Evolutionary conservation across 2,329 filamentous ascomycete genomes (phyloP), one percentile per base, ranked within the genome.

Genomic region (Penicillium sp.): DNA sequence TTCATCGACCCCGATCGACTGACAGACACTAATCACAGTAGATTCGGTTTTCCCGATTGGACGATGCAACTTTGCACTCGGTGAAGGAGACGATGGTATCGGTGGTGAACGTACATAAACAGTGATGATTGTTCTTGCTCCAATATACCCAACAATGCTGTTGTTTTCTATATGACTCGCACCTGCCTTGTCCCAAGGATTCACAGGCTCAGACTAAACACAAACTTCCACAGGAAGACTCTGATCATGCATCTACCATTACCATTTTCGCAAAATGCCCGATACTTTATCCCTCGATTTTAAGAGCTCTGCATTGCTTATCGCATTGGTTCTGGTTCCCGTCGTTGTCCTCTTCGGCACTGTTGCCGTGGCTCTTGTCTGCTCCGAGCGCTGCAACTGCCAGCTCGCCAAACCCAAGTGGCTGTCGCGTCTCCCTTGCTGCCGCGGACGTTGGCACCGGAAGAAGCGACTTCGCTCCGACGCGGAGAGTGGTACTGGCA

Each of bases 261-360:
- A 47, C 39, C 42, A 44, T 41, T 25, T 33, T 15, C 55, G 39
- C 59, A 63, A 62, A 47, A 71, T 66, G 63, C 46, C 61, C 56
- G 62, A 60, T 50, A 57, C 49, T 39, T 49, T 63, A 54, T 62
- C 60, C 25, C 53, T 60, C 48, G 57, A 65, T 52, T 60, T 65
- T 54, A 69, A 66, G 57, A 71, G 61, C 48, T 63, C 65, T 48
- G 62, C 68, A 57, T 69, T 74, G 55, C 60, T 76, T 57, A 65
- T 74, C 50, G 70, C 69, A 49, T 64, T 78, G 54, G 66, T 77
- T 49, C 61, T 77, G 41, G 70, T 78, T 47, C 75, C 75, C 35
- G 75, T 78, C 51, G 59, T 71, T 48, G 66, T 77, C 32, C 67
- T 76, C 40, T 66, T 73, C 33, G 61, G 61, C 46, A 57, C 68